A percentile compares a stretch with the other conserved stretches of the same genome.
Evolutionary conservation across 2,329 filamentous ascomycete species (phyloP).

Genomic region (Pseudogymnoascus sp.): DNA sequence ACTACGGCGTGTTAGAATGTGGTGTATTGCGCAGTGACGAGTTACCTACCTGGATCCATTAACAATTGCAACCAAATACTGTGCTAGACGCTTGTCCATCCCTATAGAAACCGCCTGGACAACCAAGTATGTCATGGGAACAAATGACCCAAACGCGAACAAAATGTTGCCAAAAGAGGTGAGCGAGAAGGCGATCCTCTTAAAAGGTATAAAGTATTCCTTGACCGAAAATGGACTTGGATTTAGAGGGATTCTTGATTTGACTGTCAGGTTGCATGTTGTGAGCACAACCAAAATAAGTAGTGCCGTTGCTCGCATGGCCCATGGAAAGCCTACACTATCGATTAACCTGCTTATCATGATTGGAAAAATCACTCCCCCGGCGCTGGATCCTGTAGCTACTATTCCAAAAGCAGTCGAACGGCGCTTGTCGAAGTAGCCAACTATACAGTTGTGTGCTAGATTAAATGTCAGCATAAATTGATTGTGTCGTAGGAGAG

Average conservation of each 20-base stretch:
- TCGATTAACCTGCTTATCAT: constrained; percentile 45
- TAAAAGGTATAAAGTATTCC: constrained; percentile 27
- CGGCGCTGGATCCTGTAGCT: constrained; percentile 37
- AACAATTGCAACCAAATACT: constrained; percentile 43
- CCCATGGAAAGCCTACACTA: constrained; percentile 43
- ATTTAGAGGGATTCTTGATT: constrained; percentile 35
- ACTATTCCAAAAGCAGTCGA: constrained; percentile 36
- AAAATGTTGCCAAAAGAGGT: constrained; percentile 31
- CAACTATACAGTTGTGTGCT: constrained; percentile 27
- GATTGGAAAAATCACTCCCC: constrained; percentile 51
- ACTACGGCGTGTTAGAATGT: constrained; percentile 18
- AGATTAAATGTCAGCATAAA: constrained; percentile 24
- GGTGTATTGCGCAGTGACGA: background rate
- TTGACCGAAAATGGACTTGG: constrained; percentile 21
- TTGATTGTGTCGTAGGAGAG: background rate
- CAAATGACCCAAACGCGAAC: constrained; percentile 39
- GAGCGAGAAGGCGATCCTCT: constrained; percentile 27
- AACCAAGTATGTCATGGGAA: constrained; percentile 38
- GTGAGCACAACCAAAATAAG: constrained; percentile 42
- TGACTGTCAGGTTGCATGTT: constrained; percentile 40
- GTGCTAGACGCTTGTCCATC: constrained; percentile 35
- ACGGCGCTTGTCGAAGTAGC: constrained; percentile 23
- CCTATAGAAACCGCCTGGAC: constrained; percentile 35
- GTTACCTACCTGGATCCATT: constrained; percentile 33
- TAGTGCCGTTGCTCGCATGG: constrained; percentile 45